A percentile compares a stretch with the other conserved stretches of the same genome.
Conservation (phyloP, 1,284 basidiomycete genomes). For the Grifola frondosa region DNA sequence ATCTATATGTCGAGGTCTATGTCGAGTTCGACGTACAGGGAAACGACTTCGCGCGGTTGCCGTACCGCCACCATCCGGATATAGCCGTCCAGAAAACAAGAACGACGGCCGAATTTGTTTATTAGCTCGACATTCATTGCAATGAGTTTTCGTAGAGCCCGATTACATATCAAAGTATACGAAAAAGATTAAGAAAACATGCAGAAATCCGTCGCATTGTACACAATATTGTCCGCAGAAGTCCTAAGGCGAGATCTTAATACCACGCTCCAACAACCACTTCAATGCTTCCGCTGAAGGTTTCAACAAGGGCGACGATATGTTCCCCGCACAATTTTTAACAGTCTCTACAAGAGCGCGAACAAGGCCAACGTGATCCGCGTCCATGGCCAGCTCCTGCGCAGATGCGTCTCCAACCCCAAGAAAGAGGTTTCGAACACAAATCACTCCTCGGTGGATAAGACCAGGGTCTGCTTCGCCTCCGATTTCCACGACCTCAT, state of each 20-base stretch:
- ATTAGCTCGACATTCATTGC: no score
- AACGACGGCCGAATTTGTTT: no score
- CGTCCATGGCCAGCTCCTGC: constrained; percentile 46
- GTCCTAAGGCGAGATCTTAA: constrained; percentile 21
- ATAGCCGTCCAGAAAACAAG: no score
- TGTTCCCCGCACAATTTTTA: constrained; percentile 34
- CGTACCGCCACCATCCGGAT: no score
- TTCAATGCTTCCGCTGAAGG: constrained; percentile 48
- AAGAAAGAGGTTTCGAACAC: constrained; percentile 62
- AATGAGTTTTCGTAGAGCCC: no score
- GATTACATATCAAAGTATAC: no score
- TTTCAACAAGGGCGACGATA: constrained; percentile 35
- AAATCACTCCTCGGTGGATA: constrained; percentile 74
- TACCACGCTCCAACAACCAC: constrained; percentile 35
- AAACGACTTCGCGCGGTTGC: no score
- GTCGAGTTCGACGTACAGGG: no score
- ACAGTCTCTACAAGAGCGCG: constrained; percentile 49
- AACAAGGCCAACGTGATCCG: constrained; percentile 49
- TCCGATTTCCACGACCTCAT: constrained; percentile 30
- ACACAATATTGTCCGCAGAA: no score
- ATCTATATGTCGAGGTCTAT: no score
- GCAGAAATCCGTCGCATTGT: no score
- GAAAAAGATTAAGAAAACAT: no score
- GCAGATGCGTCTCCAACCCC: constrained; percentile 40
- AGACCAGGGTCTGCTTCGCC: constrained; percentile 54